phyloP scores from a whole-genome alignment of 2,329 filamentous ascomycete genomes.

The Emergomyces africanus region DNA sequence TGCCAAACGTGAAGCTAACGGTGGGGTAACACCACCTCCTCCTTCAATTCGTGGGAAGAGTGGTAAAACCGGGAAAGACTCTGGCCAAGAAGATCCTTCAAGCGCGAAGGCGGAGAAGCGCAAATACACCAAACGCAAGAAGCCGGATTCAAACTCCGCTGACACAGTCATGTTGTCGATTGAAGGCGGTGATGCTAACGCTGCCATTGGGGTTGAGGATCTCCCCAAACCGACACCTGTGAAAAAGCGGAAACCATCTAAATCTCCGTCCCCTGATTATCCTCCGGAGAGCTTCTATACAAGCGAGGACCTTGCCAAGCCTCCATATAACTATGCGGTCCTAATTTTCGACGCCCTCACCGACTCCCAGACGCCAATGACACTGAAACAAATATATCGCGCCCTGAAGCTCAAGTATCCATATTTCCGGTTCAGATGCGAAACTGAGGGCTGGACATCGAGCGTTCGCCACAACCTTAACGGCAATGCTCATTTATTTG shows the following conservation, averaged over 20 bases:
- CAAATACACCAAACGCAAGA: slow-evolving; percentile 38
- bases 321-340: slow-evolving; percentile 49
- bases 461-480: slow-evolving; percentile 53
- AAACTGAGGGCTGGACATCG: slow-evolving; percentile 53
- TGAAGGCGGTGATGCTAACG: slow-evolving; percentile 25
- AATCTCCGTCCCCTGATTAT: slow-evolving; percentile 50
- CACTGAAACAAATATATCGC: slow-evolving; percentile 53
- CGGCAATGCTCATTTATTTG: slow-evolving; percentile 45
- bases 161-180: slow-evolving; percentile 32
- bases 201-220: slow-evolving; percentile 28
- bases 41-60: slow-evolving; percentile 16
- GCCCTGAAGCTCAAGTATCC: slow-evolving; percentile 51
- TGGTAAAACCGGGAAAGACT: slow-evolving; percentile 19
- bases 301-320: slow-evolving; percentile 50
- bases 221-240: slow-evolving; percentile 32
- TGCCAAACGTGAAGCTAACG: slow-evolving; percentile 35
- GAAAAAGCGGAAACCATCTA: slow-evolving; percentile 41
- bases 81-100: slow-evolving; percentile 23
- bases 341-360: slow-evolving; percentile 52
- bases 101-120: slow-evolving; percentile 33
- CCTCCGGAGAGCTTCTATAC: slow-evolving; percentile 46
- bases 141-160: slow-evolving; percentile 27
- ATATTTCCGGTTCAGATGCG: slow-evolving; percentile 49
- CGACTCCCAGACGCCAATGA: slow-evolving; percentile 44
- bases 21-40: slow-evolving; percentile 32